These are phyloP conservation scores for Kwoniella sp. DNA, from an alignment of 768 basidiomycete genomes.

Conservation along the genomic window DNA sequence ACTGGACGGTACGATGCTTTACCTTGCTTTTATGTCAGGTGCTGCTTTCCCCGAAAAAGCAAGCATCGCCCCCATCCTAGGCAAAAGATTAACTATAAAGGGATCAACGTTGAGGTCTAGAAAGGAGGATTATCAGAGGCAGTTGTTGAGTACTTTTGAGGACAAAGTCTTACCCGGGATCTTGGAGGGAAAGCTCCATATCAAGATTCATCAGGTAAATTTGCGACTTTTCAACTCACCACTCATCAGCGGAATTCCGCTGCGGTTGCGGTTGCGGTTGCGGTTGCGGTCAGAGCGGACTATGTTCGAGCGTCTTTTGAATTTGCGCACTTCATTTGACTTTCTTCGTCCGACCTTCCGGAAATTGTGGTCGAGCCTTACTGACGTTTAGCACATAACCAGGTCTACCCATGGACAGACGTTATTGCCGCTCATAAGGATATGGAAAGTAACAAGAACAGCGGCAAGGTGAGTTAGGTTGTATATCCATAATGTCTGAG, in stretches of 20 bases:
- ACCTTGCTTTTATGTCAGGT: conserved; percentile 54
- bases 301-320: too few species aligned
- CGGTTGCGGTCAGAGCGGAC: too few species aligned
- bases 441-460: conserved; percentile 75
- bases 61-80: conserved; percentile 68
- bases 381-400: too few species aligned
- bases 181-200: conserved; percentile 66
- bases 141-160: conserved; percentile 66
- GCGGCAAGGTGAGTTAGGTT: conserved; percentile 55
- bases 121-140: conserved; percentile 71
- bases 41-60: conserved; percentile 34
- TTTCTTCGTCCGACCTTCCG: too few species aligned
- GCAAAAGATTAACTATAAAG: conserved; percentile 82
- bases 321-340: too few species aligned
- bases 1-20: conserved; percentile 52
- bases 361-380: too few species aligned
- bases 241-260: too few species aligned
- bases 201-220: conserved; percentile 74
- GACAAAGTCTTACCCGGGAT: conserved; percentile 64
- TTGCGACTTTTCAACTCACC: too few species aligned
- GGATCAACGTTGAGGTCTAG: conserved; percentile 83
- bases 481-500: background rate
- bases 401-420: conserved; percentile 79
- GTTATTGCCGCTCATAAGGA: conserved; percentile 79
- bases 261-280: too few species aligned